Conservation (phyloP, 2,329 filamentous ascomycete species). For the Pseudocercospora eumusae region DNA sequence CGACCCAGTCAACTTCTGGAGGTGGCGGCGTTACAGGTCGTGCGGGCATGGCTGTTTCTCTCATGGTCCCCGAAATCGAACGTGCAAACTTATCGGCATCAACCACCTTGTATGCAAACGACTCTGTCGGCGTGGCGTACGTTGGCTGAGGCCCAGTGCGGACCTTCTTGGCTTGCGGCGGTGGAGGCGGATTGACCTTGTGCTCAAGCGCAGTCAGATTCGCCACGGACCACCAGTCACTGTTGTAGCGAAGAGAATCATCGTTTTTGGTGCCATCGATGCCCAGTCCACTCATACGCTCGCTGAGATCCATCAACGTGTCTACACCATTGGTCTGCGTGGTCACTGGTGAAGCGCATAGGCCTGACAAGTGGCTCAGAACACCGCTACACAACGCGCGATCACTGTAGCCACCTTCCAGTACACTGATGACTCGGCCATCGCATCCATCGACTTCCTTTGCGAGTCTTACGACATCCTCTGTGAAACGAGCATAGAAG, state of each 20-base stretch:
- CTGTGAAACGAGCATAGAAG: constrained; percentile 89
- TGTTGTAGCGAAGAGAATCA: constrained; percentile 39
- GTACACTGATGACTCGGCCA: constrained; percentile 84
- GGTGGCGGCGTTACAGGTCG: constrained; percentile 64
- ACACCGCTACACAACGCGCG: constrained; percentile 85
- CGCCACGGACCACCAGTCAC: constrained; percentile 49
- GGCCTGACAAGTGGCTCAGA: constrained; percentile 82
- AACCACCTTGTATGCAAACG: constrained; percentile 78
- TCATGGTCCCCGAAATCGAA: constrained; percentile 60
- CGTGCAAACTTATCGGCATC: constrained; percentile 66
- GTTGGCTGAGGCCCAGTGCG: constrained; percentile 64
- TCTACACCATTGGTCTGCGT: constrained; percentile 15
- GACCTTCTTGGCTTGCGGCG: constrained; percentile 56
- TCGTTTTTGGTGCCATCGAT: constrained; percentile 15
- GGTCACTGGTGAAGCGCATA: constrained; percentile 51
- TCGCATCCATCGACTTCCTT: constrained; percentile 77
- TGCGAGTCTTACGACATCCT: constrained; percentile 79
- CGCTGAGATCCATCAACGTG: constrained; percentile 27
- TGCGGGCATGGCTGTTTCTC: constrained; percentile 39
- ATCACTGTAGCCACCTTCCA: constrained; percentile 96
- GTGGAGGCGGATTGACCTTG: constrained; percentile 55
- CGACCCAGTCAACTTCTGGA: constrained; percentile 81
- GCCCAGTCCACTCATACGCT: constrained; percentile 33
- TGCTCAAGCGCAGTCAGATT: constrained; percentile 71
- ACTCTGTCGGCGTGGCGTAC: constrained; percentile 84